These are phyloP conservation scores for Myriangium duriaei DNA, from an alignment of 2,329 filamentous ascomycete genomes.

Conservation along the genomic window DNA sequence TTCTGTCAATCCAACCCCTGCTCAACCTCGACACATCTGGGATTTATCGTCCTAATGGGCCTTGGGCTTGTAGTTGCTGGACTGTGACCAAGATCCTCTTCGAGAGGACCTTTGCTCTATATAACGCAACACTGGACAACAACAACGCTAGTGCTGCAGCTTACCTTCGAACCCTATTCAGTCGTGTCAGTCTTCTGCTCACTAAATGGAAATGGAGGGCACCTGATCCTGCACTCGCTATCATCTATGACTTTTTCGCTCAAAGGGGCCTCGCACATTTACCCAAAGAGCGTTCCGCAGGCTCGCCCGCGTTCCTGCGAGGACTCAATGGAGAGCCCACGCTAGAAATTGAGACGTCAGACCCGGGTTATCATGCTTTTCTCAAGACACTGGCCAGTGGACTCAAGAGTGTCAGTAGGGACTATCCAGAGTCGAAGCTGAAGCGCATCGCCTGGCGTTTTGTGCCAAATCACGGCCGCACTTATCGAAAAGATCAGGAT, in stretches of 20 bases:
- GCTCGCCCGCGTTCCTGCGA: constrained; percentile 43
- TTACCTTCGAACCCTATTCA: constrained; percentile 41
- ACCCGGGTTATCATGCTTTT: constrained; percentile 46
- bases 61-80: constrained; percentile 38
- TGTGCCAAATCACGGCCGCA: constrained; percentile 48
- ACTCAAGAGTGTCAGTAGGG: constrained; percentile 33
- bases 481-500: constrained; percentile 45
- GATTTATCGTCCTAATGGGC: constrained; percentile 31
- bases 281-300: constrained; percentile 37
- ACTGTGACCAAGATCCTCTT: constrained; percentile 33
- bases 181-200: constrained; percentile 42
- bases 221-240: constrained; percentile 41
- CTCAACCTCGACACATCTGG: constrained; percentile 40
- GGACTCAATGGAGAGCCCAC: constrained; percentile 31
- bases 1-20: constrained; percentile 43
- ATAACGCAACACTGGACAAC: constrained; percentile 28
- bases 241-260: constrained; percentile 48
- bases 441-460: constrained; percentile 44
- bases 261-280: constrained; percentile 40
- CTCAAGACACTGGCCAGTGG: constrained; percentile 44
- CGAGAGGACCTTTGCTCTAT: constrained; percentile 34
- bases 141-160: constrained; percentile 38
- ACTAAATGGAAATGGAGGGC: constrained; percentile 44
- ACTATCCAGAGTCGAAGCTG: constrained; percentile 42
- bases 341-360: constrained; percentile 33